Conservation (phyloP, 169 alveolate genomes). For the Plasmodium coatneyi region DNA sequence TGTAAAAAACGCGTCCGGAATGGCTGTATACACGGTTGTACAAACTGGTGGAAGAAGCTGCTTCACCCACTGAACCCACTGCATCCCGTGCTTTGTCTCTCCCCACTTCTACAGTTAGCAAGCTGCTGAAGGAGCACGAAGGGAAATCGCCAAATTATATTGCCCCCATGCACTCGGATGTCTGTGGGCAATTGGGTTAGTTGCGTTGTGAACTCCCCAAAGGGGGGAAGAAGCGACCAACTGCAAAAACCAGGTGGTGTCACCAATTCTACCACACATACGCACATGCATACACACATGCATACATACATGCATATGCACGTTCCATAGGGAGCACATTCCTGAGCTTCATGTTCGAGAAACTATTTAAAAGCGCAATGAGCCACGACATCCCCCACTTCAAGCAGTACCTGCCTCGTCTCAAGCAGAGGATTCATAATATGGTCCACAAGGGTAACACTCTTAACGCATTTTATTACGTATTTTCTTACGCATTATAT, state of each 20-base stretch:
- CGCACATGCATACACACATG: background rate
- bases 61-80: background rate
- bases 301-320: too few species aligned
- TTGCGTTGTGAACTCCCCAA: background rate
- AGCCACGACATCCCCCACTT: background rate
- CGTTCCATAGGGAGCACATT: background rate
- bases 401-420: constrained; percentile 34
- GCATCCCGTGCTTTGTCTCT: background rate
- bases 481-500: too few species aligned
- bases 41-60: too few species aligned
- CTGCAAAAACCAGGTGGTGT: background rate
- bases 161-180: constrained; percentile 45
- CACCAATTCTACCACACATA: background rate
- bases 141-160: background rate
- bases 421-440: background rate
- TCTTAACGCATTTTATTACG: too few species aligned
- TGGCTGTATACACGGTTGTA: background rate
- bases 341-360: constrained; percentile 25
- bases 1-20: background rate
- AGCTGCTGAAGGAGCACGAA: constrained; percentile 18
- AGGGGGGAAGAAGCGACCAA: background rate
- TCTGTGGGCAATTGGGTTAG: constrained; percentile 44
- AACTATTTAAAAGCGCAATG: constrained; percentile 1
- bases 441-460: constrained; percentile 33
- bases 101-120: background rate